A percentile compares a stretch with the other conserved stretches of the same genome.
These are phyloP conservation scores for Cetraspora pellucida DNA, from an alignment of 192 early-diverging fungal species.

Conservation along the genomic window DNA sequence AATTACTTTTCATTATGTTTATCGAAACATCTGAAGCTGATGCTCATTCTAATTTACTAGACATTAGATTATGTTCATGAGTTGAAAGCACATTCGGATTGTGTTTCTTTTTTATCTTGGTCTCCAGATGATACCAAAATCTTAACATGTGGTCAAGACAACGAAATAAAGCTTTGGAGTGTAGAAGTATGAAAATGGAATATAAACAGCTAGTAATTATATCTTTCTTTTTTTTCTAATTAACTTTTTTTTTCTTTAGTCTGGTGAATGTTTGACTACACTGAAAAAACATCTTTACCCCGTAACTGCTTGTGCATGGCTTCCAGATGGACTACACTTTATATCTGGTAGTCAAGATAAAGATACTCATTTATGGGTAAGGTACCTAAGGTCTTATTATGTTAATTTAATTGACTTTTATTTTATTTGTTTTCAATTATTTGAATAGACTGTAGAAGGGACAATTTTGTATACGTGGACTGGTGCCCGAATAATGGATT, in stretches of 20 bases:
- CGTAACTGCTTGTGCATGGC: conserved; percentile 85
- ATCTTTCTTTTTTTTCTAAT: neutral
- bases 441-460: conserved; percentile 49
- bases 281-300: conserved; percentile 74
- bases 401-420: conserved; percentile 30
- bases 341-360: conserved; percentile 87
- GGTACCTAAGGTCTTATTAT: neutral
- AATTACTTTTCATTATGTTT: neutral
- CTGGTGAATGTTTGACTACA: conserved; percentile 59
- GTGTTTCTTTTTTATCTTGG: conserved; percentile 87
- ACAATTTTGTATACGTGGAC: conserved; percentile 63
- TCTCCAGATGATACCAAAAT: conserved; percentile 81
- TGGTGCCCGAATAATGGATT: conserved; percentile 62
- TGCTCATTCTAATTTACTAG: conserved; percentile 40
- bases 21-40: neutral
- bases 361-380: conserved; percentile 74
- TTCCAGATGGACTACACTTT: conserved; percentile 81
- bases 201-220: neutral
- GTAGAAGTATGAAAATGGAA: conserved; percentile 48
- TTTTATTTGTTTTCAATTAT: neutral
- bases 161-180: conserved; percentile 82
- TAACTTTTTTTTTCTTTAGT: conserved; percentile 42
- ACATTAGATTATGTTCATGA: conserved; percentile 56
- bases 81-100: conserved; percentile 66
- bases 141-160: conserved; percentile 81